phyloP scores from a whole-genome alignment of 73 alveolate species.

The Urostyla sp. region DNA sequence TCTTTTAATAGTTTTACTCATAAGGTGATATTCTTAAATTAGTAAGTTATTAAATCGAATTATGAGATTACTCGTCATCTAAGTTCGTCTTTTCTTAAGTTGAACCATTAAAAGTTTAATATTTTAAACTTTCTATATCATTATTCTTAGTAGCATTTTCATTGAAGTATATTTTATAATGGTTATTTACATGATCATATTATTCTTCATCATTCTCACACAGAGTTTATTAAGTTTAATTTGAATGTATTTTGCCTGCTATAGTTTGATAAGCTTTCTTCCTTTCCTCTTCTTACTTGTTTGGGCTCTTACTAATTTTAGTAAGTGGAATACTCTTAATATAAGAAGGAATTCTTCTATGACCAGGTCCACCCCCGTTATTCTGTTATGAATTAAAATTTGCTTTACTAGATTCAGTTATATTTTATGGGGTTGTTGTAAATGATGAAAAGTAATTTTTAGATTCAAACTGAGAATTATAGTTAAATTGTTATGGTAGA shows the following conservation, averaged over 20 bases:
- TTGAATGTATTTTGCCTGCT: not conserved
- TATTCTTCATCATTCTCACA: slow-evolving; percentile 2
- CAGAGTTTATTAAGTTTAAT: slow-evolving; percentile 9
- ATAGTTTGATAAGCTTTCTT: slow-evolving; percentile 25
- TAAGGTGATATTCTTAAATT: not conserved
- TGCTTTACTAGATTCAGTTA: not conserved
- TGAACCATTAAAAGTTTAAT: slow-evolving; percentile 24
- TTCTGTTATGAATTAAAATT: not conserved
- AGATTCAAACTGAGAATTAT: not conserved
- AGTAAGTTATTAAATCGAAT: not conserved
- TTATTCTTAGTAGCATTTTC: not conserved
- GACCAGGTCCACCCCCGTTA: slow-evolving; percentile 8
- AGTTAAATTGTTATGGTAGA: not conserved
- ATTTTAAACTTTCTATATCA: not conserved
- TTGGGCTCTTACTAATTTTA: slow-evolving; percentile 21
- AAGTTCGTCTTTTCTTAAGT: slow-evolving; percentile 50
- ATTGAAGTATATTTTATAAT: not conserved
- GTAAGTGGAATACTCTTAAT: slow-evolving; percentile 36
- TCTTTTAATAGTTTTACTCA: not conserved
- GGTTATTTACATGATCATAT: not conserved
- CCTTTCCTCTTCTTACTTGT: not conserved
- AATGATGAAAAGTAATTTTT: not conserved
- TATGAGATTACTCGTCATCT: slow-evolving; percentile 9
- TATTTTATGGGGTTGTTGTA: not conserved
- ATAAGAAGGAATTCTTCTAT: slow-evolving; percentile 30